Conservation (phyloP, 2,329 filamentous ascomycete species). For the Penicillium crustosum region DNA sequence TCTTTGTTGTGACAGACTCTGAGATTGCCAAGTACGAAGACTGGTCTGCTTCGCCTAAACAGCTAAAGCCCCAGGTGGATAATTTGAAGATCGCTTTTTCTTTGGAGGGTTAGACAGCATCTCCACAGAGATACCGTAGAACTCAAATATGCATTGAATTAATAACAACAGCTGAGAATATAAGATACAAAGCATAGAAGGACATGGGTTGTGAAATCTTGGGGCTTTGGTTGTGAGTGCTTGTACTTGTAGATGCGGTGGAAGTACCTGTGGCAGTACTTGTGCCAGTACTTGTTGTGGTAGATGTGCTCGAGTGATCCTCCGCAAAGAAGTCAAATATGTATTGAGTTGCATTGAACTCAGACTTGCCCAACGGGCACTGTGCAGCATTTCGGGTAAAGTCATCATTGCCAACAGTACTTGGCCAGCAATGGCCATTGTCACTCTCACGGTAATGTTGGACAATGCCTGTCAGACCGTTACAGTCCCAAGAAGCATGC, state of each 20-base stretch:
- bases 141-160: neutral
- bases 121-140: neutral
- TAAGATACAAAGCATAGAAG: constrained; percentile 1
- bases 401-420: constrained; percentile 19
- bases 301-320: constrained; percentile 22
- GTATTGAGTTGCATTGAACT: constrained; percentile 21
- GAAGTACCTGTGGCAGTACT: neutral
- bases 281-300: neutral
- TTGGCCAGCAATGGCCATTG: constrained; percentile 25
- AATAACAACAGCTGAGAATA: neutral
- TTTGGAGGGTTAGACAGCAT: neutral
- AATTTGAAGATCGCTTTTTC: constrained; percentile 19
- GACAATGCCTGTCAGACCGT: constrained; percentile 17
- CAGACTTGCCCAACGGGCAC: constrained; percentile 18
- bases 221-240: neutral
- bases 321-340: constrained; percentile 23
- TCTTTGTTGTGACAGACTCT: constrained; percentile 37
- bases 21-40: constrained; percentile 35
- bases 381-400: constrained; percentile 8
- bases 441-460: constrained; percentile 22
- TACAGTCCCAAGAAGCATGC: constrained; percentile 22
- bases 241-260: neutral
- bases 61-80: constrained; percentile 37
- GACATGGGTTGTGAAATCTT: neutral
- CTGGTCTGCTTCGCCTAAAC: constrained; percentile 37